Percentiles rank a stretch among this genome's conserved stretches.
phyloP scores from a whole-genome alignment of 1,139 yeast genomes.

The Protomyces arabidopsidicola region DNA sequence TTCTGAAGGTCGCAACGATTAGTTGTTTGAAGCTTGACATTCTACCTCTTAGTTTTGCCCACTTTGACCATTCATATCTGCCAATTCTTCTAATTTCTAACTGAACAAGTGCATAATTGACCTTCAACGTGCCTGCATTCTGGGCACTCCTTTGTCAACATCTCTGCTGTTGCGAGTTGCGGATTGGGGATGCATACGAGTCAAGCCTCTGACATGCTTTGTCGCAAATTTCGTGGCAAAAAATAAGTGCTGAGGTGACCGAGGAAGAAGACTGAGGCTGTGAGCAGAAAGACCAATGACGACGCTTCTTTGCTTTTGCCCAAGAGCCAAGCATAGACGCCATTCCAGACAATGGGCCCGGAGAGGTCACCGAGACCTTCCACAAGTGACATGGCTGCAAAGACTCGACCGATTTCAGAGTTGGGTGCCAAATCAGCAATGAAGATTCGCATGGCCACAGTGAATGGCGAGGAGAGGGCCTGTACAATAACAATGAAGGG shows the following conservation, averaged over 20 bases:
- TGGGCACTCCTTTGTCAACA: no score
- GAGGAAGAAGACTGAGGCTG: neutral
- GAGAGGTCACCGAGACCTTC: neutral
- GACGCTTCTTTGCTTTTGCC: neutral
- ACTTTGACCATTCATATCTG: no score
- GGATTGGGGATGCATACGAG: no score
- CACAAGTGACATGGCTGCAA: neutral
- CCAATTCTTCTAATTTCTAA: no score
- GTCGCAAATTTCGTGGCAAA: neutral
- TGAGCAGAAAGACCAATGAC: neutral
- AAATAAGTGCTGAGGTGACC: neutral
- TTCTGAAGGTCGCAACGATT: neutral
- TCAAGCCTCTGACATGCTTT: no score
- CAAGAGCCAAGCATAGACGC: neutral
- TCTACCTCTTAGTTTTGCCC: no score
- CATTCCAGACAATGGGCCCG: neutral
- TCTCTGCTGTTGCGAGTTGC: no score
- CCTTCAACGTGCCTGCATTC: no score
- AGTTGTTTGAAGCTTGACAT: no score
- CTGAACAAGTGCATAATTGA: no score
- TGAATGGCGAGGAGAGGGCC: neutral
- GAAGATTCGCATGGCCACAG: neutral
- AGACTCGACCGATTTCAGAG: neutral
- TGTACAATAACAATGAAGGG: neutral
- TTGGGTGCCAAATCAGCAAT: neutral